A percentile compares a stretch with the other conserved stretches of the same genome.
These are phyloP conservation scores for Hysterium pulicare DNA, from an alignment of 2,329 filamentous ascomycete species.

Conservation along the genomic window DNA sequence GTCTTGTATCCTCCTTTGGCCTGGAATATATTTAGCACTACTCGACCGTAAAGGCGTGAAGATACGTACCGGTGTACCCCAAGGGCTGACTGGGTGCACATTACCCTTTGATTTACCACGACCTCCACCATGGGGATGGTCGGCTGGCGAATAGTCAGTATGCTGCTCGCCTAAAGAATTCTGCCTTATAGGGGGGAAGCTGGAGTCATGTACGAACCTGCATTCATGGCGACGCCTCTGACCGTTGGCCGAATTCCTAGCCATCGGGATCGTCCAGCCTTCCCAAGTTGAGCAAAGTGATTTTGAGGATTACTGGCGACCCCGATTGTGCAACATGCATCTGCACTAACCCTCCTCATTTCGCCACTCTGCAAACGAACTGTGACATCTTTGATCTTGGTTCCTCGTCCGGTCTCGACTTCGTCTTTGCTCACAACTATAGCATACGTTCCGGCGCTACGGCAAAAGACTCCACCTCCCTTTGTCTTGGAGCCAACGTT, in stretches of 20 bases:
- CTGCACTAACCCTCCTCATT: constrained; percentile 80
- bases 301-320: constrained; percentile 90
- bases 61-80: constrained; percentile 85
- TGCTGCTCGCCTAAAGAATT: not conserved
- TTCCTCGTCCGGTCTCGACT: constrained; percentile 52
- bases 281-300: constrained; percentile 87
- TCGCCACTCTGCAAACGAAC: constrained; percentile 91
- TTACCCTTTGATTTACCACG: constrained; percentile 99
- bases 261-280: constrained; percentile 91
- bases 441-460: constrained; percentile 89
- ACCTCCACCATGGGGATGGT: constrained; percentile 98
- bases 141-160: constrained; percentile 51
- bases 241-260: constrained; percentile 92
- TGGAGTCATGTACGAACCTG: constrained; percentile 54
- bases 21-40: constrained; percentile 23
- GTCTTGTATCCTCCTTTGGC: constrained; percentile 92
- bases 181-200: constrained; percentile 6
- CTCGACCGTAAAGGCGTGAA: constrained; percentile 1
- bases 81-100: constrained; percentile 88
- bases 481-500: constrained; percentile 75
- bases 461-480: constrained; percentile 83
- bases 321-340: constrained; percentile 92
- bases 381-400: constrained; percentile 74
- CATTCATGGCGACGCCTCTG: constrained; percentile 98
- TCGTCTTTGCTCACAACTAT: constrained; percentile 88